Conservation (phyloP, 2,329 filamentous ascomycete species). For the Akanthomyces lecanii region DNA sequence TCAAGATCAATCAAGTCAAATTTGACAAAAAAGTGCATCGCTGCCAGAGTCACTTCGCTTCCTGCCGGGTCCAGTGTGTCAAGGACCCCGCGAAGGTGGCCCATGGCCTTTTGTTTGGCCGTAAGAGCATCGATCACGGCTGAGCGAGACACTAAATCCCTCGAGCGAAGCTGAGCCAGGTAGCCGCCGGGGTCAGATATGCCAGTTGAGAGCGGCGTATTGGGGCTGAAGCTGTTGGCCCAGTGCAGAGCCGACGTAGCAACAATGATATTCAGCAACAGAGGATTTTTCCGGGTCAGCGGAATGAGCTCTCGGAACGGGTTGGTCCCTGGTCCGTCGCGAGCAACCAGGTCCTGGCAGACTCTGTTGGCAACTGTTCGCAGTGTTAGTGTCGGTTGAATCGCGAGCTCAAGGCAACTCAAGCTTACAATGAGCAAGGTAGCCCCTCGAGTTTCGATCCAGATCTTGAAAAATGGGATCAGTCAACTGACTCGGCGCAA, state of each 20-base stretch:
- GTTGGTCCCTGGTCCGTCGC: slow-evolving; percentile 43
- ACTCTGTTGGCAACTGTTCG: slow-evolving; percentile 42
- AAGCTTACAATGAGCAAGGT: slow-evolving; percentile 48
- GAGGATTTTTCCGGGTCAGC: slow-evolving; percentile 41
- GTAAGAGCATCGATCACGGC: slow-evolving; percentile 44
- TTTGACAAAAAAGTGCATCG: slow-evolving; percentile 48
- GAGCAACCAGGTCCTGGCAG: slow-evolving; percentile 51
- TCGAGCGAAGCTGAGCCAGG: slow-evolving; percentile 34
- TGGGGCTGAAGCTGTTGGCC: slow-evolving; percentile 39
- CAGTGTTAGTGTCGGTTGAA: slow-evolving; percentile 19
- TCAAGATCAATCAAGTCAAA: slow-evolving; percentile 48
- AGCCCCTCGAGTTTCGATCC: slow-evolving; percentile 40
- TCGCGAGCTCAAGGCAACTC: background rate
- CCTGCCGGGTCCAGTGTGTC: slow-evolving; percentile 36
- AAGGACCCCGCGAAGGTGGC: slow-evolving; percentile 38
- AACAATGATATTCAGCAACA: slow-evolving; percentile 45
- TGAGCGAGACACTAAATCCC: slow-evolving; percentile 34
- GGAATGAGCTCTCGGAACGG: slow-evolving; percentile 48
- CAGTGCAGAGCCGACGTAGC: slow-evolving; percentile 48
- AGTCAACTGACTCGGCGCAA: slow-evolving; percentile 29
- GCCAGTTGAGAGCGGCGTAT: slow-evolving; percentile 28
- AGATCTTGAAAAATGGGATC: slow-evolving; percentile 56
- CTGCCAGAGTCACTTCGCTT: slow-evolving; percentile 44
- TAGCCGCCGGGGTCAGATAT: slow-evolving; percentile 35
- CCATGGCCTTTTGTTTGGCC: slow-evolving; percentile 45